A percentile compares a stretch with the other conserved stretches of the same genome.
Evolutionary conservation across 768 basidiomycete genomes (phyloP).

Genomic region (Mycena belliarum): DNA sequence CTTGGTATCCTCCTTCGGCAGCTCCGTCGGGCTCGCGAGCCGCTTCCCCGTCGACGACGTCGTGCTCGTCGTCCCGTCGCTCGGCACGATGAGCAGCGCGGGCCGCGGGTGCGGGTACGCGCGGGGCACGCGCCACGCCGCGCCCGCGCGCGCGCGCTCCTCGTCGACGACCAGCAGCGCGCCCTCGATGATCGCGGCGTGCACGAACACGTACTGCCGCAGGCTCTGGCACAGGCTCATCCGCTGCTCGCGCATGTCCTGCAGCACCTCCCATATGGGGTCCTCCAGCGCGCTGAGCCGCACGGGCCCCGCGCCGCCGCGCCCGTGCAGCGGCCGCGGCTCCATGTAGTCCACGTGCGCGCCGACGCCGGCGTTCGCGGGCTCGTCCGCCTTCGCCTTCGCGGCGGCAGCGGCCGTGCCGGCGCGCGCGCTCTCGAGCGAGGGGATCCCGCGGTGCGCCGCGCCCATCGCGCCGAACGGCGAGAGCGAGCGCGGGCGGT

Average conservation of each 20-base stretch:
- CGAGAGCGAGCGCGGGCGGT: constrained; percentile 17
- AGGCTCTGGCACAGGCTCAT: constrained; percentile 97
- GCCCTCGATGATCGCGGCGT: constrained; percentile 83
- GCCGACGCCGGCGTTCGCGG: neutral
- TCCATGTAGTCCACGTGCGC: constrained; percentile 53
- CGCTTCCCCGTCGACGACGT: constrained; percentile 58
- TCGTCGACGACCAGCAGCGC: constrained; percentile 77
- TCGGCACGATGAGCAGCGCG: constrained; percentile 16
- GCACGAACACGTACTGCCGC: constrained; percentile 92
- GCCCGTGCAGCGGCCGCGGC: constrained; percentile 60
- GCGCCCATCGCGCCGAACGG: constrained; percentile 6
- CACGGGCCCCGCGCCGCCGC: constrained; percentile 47
- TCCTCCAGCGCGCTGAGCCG: constrained; percentile 65
- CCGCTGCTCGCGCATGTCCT: constrained; percentile 93
- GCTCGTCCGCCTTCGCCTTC: neutral
- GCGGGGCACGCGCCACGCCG: constrained; percentile 12
- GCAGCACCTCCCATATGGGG: constrained; percentile 80
- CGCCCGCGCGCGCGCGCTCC: constrained; percentile 43
- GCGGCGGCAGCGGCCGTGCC: too few relatives aligned
- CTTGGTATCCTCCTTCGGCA: constrained; percentile 58
- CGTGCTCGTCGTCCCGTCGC: constrained; percentile 21
- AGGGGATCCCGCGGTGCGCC: neutral
- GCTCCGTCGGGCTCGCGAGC: constrained; percentile 70
- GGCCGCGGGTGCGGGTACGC: constrained; percentile 10
- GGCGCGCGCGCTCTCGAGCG: neutral